Evolutionary conservation across 495 filamentous ascomycete species (phyloP), one percentile per base, ranked within the genome.

Genomic region (Pseudoneurospora amorphoporcata): DNA sequence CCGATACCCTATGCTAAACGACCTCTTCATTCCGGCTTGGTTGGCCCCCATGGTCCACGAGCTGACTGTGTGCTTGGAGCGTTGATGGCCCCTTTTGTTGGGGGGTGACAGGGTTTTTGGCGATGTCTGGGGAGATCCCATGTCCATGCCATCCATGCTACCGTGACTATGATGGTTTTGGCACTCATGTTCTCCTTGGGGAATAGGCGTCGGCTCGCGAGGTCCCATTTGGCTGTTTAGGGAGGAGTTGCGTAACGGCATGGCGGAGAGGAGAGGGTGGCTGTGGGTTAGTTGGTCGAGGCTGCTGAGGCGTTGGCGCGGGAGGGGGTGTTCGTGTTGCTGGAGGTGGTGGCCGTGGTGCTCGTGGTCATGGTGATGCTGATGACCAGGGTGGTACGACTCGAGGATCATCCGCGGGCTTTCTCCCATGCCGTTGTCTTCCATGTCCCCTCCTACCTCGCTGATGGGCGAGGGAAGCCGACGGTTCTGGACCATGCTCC

Each of bases 1-100:
- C 47, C 93, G 85, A 81, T 91, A 95, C 23, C 94, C 94, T 89
- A 97, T 94, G 73, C 88, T 90, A 76, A 96, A 89, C 39, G 87
- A 86, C 74, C 86, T 86, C 81, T 90, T 94, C 83, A 88, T 88
- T 73, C 82, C 83, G 14, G 79, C 86, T 77, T 82, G 86, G n/a
- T 77, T 73, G 32, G 79, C 78, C 5, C 35, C 35, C 53, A 65
- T 65, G 69, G 79, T 86, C 83, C 82, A 86, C 74, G 81, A 81
- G 77, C 83, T 81, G 73, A 87, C 68, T n/a, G 81, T 83, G 72
- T 86, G 84, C 19, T 81, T 82, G 70, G 83, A 84, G 37, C 84
- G 78, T 37, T 80, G 82, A 70, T 86, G 85, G 40, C 79, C 79
- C 70, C 79, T 82, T 69, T 76, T 79, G 14, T 65, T 65, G 3